phyloP scores from a whole-genome alignment of 441 rosid species.

The Gossypium lobatum region DNA sequence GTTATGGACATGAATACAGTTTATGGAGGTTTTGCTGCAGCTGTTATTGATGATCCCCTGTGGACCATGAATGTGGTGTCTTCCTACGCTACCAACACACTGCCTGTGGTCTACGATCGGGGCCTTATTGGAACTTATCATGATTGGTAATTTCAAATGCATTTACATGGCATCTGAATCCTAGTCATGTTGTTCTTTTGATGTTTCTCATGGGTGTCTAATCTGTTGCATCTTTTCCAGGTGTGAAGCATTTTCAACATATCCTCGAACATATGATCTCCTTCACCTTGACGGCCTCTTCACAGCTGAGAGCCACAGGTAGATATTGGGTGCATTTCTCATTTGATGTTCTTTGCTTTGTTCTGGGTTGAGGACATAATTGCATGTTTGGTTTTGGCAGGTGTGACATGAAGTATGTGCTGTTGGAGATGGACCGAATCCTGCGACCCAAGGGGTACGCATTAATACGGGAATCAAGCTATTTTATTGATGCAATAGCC shows the following conservation, averaged over 20 bases:
- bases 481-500: constrained; percentile 59
- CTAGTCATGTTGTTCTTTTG: constrained; percentile 2
- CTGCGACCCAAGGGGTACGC: constrained; percentile 76
- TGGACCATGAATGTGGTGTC: constrained; percentile 98
- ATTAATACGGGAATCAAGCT: constrained; percentile 75
- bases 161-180: constrained; percentile 9
- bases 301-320: constrained; percentile 89
- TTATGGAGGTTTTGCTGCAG: constrained; percentile 89
- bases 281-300: constrained; percentile 88
- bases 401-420: constrained; percentile 82
- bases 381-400: constrained; percentile 29
- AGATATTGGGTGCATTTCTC: neutral
- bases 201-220: neutral
- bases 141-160: constrained; percentile 57
- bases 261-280: constrained; percentile 92
- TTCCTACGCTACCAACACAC: constrained; percentile 71
- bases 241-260: constrained; percentile 98
- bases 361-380: neutral
- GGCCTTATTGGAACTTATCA: constrained; percentile 91
- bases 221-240: constrained; percentile 30
- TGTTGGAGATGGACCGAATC: constrained; percentile 89
- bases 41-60: constrained; percentile 61
- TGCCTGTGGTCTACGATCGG: constrained; percentile 77
- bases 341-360: neutral
- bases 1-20: constrained; percentile 95